Percentiles rank a stretch among this genome's conserved stretches.
phyloP scores from a whole-genome alignment of 2,329 filamentous ascomycete genomes.

The Ilyonectria sp. region DNA sequence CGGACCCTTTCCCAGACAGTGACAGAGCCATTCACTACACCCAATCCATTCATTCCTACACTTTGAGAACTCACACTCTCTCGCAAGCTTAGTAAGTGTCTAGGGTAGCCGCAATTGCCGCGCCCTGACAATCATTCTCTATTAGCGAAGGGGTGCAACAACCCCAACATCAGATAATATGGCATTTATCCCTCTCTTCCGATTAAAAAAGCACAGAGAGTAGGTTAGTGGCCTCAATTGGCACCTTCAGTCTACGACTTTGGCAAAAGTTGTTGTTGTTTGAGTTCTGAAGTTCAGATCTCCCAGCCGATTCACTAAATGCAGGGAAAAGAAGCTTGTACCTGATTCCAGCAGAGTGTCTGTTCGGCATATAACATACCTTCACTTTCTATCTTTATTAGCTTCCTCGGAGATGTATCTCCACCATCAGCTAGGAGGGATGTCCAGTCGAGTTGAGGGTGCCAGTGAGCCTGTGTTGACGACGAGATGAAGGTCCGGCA shows the following conservation, averaged over 20 bases:
- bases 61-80: background rate
- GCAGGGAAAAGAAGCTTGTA: background rate
- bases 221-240: background rate
- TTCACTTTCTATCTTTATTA: background rate
- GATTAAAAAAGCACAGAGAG: background rate
- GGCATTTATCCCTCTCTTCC: background rate
- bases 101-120: background rate
- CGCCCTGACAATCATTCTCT: background rate
- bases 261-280: background rate
- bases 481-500: background rate
- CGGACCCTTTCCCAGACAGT: background rate
- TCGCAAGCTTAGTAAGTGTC: background rate
- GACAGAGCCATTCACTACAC: background rate
- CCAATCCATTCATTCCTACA: background rate
- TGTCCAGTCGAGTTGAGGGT: background rate
- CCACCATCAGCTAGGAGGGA: background rate
- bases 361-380: background rate
- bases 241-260: background rate
- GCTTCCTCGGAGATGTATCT: background rate
- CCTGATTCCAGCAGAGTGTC: background rate
- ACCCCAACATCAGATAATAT: background rate
- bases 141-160: background rate
- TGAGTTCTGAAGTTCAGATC: background rate
- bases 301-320: background rate
- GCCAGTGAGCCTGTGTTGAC: too few species aligned